Evolutionary conservation across 495 filamentous ascomycete species (phyloP), one percentile per base, ranked within the genome.

Genomic region (Xylaria telfairii): DNA sequence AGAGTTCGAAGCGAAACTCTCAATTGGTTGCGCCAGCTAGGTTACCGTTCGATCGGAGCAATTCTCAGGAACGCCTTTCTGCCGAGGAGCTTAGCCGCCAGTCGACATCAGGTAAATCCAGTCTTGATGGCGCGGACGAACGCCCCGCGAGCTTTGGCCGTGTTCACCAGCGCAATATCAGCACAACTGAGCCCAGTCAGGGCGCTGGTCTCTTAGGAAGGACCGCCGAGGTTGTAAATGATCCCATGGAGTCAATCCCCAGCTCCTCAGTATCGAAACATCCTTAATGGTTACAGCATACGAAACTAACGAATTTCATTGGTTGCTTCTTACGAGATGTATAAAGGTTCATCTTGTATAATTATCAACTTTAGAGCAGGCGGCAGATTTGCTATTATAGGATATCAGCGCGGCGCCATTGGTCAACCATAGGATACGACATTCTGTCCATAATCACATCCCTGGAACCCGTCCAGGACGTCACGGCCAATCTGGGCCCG

Each of bases 141-240:
- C 85, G 87, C 39, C 88, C 90, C 3, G 87, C 90, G 3, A 92
- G 86, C 74, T 84, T 90, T 74, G 92, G 93, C 0, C 90, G 89
- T 73, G 93, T 95, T n/a, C 83, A 91, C 44, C 90, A 93, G 37
- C 90, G 92, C 68, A 89, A 84, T 70, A 85, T 87, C 41, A 87
- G 80, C 71, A 81, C 82, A 39, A 83, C 89, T n/a, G 86, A 90
- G 53, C 84, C 85, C 0, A 81, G 74, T 24, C 80, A 84, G 47
- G 49, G 70, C 34, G 68, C 75, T 47, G 79, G 84, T 56, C 76
- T 83, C 37, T 70, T 86, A 15, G 83, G 81, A 24, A 83, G 78
- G 51, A 75, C 85, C 37, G 86, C 86, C 46, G 88, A 90, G 80
- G 81, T 87, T 68, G 84, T 84, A 10, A 74, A 81, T 46, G 77